Percentiles rank a stretch among this genome's conserved stretches.
phyloP scores from a whole-genome alignment of 202 grass and related monocot species.

The Eragrostis tef region DNA sequence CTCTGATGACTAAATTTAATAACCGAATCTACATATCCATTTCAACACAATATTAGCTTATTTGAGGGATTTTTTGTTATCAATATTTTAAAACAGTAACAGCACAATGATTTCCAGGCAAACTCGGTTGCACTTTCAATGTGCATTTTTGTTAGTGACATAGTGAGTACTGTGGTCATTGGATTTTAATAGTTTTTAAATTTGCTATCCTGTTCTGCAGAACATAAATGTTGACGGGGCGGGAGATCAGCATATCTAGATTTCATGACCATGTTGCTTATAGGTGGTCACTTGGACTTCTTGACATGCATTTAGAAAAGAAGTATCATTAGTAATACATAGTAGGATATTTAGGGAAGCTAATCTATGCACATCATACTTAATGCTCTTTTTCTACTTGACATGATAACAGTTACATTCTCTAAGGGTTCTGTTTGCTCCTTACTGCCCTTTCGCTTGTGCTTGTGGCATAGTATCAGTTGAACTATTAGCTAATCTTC shows the following conservation, averaged over 20 bases:
- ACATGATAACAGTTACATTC: neutral
- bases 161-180: too few relatives aligned
- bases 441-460: neutral
- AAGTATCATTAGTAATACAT: neutral
- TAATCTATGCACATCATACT: neutral
- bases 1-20: neutral
- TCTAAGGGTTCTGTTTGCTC: neutral
- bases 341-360: neutral
- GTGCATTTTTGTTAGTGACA: neutral
- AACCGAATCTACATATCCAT: neutral
- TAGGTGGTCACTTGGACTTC: neutral
- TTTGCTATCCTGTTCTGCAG: neutral
- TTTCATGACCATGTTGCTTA: neutral
- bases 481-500: neutral
- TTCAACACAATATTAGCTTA: neutral
- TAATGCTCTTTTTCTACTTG: neutral
- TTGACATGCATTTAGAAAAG: neutral
- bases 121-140: neutral
- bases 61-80: neutral
- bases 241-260: neutral
- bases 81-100: neutral
- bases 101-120: neutral
- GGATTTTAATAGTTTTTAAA: too few relatives aligned
- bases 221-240: neutral
- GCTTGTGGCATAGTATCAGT: neutral